These are phyloP conservation scores for Hypoxylon fuscum DNA, from an alignment of 495 filamentous ascomycete species.

Conservation along the genomic window DNA sequence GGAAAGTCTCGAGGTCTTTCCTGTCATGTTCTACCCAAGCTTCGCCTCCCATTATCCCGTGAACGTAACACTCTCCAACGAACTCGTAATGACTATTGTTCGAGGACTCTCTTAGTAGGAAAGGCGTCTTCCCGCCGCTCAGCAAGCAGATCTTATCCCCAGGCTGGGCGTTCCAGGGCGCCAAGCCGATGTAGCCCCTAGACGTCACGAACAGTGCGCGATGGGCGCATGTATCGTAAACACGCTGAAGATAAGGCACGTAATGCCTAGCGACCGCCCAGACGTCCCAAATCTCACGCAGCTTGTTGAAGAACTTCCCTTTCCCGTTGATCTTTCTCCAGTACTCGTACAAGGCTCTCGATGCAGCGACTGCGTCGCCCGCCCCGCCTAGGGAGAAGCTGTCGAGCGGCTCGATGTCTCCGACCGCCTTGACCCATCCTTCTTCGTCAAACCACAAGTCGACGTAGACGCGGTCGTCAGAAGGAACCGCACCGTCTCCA, in stretches of 20 bases:
- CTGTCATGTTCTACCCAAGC: neutral
- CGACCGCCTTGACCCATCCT: neutral
- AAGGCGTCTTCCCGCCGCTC: neutral
- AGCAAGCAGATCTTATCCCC: neutral
- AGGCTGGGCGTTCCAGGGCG: neutral
- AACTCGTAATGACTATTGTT: neutral
- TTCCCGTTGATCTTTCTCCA: constrained; percentile 1
- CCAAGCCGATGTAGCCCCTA: neutral
- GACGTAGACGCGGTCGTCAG: neutral
- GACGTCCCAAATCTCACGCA: neutral
- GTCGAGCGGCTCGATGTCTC: neutral
- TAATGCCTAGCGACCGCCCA: neutral
- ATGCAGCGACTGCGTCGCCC: neutral
- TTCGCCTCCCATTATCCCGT: neutral
- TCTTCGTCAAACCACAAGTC: neutral
- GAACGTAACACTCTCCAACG: neutral
- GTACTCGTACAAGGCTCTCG: neutral
- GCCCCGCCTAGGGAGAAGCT: neutral
- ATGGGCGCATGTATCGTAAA: neutral
- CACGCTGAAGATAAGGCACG: neutral
- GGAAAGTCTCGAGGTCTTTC: neutral
- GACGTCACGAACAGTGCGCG: neutral
- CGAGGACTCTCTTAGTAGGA: neutral
- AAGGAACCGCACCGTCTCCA: neutral
- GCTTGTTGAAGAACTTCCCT: neutral